Conservation (phyloP, 1,284 basidiomycete species). For the Ceratobasidium sp. region DNA sequence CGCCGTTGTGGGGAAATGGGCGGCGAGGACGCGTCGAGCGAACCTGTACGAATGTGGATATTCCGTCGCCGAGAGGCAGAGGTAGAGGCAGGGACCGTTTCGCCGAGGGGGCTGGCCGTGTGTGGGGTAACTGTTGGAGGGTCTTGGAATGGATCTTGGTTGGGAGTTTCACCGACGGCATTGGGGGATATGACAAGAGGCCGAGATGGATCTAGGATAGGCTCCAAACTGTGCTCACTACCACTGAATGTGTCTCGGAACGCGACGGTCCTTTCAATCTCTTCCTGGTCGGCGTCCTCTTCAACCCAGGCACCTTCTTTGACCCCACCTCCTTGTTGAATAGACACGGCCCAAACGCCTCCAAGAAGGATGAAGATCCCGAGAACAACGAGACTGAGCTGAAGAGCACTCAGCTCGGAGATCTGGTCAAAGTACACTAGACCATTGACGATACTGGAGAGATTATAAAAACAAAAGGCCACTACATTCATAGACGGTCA, state of each 20-base stretch:
- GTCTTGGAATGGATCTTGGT: slow-evolving; percentile 10
- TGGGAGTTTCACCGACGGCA: slow-evolving; percentile 10
- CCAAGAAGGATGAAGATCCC: slow-evolving; percentile 84
- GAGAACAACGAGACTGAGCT: slow-evolving; percentile 78
- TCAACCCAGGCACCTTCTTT: slow-evolving; percentile 46
- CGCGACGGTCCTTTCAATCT: slow-evolving; percentile 41
- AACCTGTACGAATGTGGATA: slow-evolving; percentile 40
- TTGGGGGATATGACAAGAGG: slow-evolving; percentile 27
- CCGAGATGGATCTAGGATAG: slow-evolving; percentile 44
- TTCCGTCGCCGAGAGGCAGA: slow-evolving; percentile 13
- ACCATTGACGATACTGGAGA: slow-evolving; percentile 88
- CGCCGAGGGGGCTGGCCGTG: slow-evolving; percentile 3
- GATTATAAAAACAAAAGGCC: slow-evolving; percentile 96
- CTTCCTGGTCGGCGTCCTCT: slow-evolving; percentile 50
- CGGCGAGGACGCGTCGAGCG: slow-evolving; percentile 30
- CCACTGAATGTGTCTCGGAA: slow-evolving; percentile 35
- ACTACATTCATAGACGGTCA: slow-evolving; percentile 58
- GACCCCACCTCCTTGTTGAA: slow-evolving; percentile 63
- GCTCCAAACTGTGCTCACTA: slow-evolving; percentile 55
- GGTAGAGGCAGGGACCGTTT: neutral
- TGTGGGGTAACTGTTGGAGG: neutral
- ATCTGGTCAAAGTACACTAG: slow-evolving; percentile 94
- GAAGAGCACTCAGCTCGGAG: slow-evolving; percentile 71
- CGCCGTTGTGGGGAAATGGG: slow-evolving; percentile 38
- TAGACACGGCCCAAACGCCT: slow-evolving; percentile 91